Evolutionary conservation across 2,329 filamentous ascomycete genomes (phyloP), one percentile per base, ranked within the genome.

Genomic region (Sporothrix euskadiensis): DNA sequence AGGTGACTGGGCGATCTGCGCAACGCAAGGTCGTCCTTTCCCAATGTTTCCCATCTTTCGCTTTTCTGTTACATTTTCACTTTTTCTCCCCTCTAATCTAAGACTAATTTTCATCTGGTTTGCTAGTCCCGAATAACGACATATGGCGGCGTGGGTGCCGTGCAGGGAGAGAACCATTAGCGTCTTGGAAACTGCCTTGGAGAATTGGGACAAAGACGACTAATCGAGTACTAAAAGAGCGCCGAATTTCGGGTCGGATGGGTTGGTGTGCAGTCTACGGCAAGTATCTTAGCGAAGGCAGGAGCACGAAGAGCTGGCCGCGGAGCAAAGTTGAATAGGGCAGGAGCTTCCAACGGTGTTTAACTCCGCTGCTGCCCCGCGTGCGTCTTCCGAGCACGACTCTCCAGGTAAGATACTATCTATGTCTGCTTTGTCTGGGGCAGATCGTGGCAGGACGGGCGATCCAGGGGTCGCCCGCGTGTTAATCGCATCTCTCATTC

Each of bases 351-450:
- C n/a, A 7, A 16, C 22, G 54, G 35, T 26, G 35, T 69, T 69
- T 69, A 69, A 49, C 69, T 71, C 69, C 69, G 69, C 14, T 14
- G 30, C 54, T 22, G 35, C 35, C 54, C 26, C 26, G 26, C 22
- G 69, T 44, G 22, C 69, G 39, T 39, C 35, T 71, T 71, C 69
- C 69, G 69, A 61, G 35, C 49, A 44, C 63, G 26, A 57, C 41
- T 26, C 61, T 47, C 35, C 35, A 35, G 35, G 35, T 35, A 26
- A 1, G 26, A 26, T 26, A 26, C 26, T 26, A 1, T 26, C 26
- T 26, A 26, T 26, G 35, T 35, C 8, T 22, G 59, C 35, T n/a
- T 19, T 30, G 41, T 35, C 65, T 68, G 44, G 63, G 63, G 22
- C 39, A 49, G 63, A 66, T 66, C 61, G 39, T 12, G 16, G 57